Evolutionary conservation across 805 yeast species (phyloP), one percentile per base, ranked within the genome.

Genomic region (Yamadazyma phyllophila): DNA sequence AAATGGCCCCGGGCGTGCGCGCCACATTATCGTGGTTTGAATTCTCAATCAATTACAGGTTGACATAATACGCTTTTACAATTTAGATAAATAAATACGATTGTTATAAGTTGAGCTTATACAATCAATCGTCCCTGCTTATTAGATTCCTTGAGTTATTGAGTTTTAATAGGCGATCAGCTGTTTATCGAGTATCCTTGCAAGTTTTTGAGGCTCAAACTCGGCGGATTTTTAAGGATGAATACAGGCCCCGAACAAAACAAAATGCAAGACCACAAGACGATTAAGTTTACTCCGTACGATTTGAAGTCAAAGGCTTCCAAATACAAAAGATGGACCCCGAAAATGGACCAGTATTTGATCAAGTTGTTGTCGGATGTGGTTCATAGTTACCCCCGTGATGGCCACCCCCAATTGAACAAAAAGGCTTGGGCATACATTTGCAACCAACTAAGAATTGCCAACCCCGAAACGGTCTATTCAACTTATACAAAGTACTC

Each of bases 401-500:
- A 59, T 4, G 63, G 59, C 1, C 61, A 58, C 12, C 56, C 67
- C 3, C 62, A 55, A 43, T 61, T 67, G 65, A 62, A 62, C n/a
- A 67, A 67, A 45, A 62, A 61, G 46, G 65, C 66, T 4, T 67
- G 73, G 73, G 62, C 62, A 4, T 67, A 67, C 45, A 63, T 67
- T 8, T 60, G 67, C 32, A 65, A 67, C 24, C 67, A 63, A 39
- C 50, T 67, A 36, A 47, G 73, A 16, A 53, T 57, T 6, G 69
- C 68, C n/a, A 67, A 67, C 44, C 73, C 73, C 1, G 66, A 65
- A 38, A 66, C 73, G 1, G 73, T 67, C 0, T 67, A 67, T 45
- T 65, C 71, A 11, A 67, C 73, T 1, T 67, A 67, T 41, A 67
- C 73, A 26, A 67, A 67, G 44, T 67, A 67, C 41, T 65, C 70